Evolutionary conservation across 208 protist species (phyloP).

Genomic region (Leishmania major): DNA sequence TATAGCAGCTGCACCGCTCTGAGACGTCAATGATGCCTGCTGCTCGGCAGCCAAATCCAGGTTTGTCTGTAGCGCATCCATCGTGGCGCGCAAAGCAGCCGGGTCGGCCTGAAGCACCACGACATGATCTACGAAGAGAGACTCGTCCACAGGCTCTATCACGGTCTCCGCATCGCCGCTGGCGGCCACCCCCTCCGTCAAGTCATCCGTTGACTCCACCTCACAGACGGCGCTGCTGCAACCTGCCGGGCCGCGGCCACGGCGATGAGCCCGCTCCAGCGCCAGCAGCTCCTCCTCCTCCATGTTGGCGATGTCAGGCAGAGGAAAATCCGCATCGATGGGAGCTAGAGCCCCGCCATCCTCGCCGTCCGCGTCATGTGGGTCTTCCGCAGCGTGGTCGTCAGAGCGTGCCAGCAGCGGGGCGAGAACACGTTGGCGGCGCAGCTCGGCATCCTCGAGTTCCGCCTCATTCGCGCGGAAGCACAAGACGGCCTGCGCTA

Average conservation of each 20-base stretch:
- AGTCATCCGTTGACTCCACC: not conserved
- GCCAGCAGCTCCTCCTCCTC: slow-evolving; percentile 47
- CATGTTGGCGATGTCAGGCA: slow-evolving; percentile 48
- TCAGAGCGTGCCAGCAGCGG: slow-evolving; percentile 20
- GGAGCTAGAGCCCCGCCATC: slow-evolving; percentile 43
- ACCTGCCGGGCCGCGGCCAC: slow-evolving; percentile 18
- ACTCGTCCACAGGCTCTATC: slow-evolving; percentile 64
- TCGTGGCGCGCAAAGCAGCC: slow-evolving; percentile 43
- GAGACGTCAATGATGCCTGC: not conserved
- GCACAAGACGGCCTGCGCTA: slow-evolving; percentile 82
- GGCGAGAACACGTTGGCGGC: slow-evolving; percentile 26
- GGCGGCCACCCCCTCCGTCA: slow-evolving; percentile 9
- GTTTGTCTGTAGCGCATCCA: slow-evolving; percentile 26
- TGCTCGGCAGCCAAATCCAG: slow-evolving; percentile 8
- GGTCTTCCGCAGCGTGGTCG: slow-evolving; percentile 10
- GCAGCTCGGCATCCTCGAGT: slow-evolving; percentile 32
- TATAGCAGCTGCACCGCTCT: not conserved
- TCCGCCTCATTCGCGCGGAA: slow-evolving; percentile 58
- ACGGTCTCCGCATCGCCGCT: slow-evolving; percentile 38
- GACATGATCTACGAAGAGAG: slow-evolving; percentile 70
- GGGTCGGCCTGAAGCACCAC: slow-evolving; percentile 44
- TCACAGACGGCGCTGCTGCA: slow-evolving; percentile 3
- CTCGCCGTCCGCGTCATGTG: slow-evolving; percentile 9
- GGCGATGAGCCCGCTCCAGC: slow-evolving; percentile 33
- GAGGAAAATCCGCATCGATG: slow-evolving; percentile 61